These are phyloP conservation scores for Trichothecium sympodiale DNA, from an alignment of 2,329 filamentous ascomycete species.

Conservation along the genomic window DNA sequence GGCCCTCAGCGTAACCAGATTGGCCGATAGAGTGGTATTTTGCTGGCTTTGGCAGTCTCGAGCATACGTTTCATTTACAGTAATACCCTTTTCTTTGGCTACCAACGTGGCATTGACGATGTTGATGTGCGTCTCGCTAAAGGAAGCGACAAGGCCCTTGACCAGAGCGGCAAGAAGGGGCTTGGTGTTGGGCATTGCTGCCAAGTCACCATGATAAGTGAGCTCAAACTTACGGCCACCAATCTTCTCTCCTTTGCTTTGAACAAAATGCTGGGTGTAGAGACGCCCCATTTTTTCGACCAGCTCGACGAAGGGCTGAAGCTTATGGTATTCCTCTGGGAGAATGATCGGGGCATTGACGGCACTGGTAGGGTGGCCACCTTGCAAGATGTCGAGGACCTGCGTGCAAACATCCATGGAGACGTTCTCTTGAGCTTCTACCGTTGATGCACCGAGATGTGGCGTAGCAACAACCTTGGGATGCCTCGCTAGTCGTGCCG, in stretches of 20 bases:
- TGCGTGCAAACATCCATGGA: constrained; percentile 75
- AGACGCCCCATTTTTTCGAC: constrained; percentile 70
- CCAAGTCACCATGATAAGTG: constrained; percentile 65
- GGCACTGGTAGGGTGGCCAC: constrained; percentile 62
- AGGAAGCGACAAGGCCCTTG: constrained; percentile 61
- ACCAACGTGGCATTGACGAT: constrained; percentile 73
- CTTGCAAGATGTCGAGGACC: constrained; percentile 60
- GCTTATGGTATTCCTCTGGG: constrained; percentile 66
- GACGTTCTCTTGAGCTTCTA: constrained; percentile 77
- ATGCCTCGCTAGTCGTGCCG: constrained; percentile 54
- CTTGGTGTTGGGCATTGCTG: constrained; percentile 60
- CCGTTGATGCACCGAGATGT: constrained; percentile 68
- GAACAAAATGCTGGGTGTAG: constrained; percentile 65
- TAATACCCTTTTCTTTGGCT: constrained; percentile 65
- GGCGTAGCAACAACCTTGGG: constrained; percentile 67
- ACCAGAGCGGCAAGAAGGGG: constrained; percentile 70
- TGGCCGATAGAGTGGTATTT: constrained; percentile 50
- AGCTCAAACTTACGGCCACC: constrained; percentile 64
- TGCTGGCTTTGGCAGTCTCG: constrained; percentile 17
- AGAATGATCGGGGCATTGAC: constrained; percentile 76
- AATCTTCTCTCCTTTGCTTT: constrained; percentile 28
- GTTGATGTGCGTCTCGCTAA: constrained; percentile 62
- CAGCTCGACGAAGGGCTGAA: constrained; percentile 66
- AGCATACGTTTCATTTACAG: constrained; percentile 62
- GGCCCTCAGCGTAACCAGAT: constrained; percentile 59